phyloP scores from a whole-genome alignment of 768 basidiomycete species.

The Epithele typhae region DNA sequence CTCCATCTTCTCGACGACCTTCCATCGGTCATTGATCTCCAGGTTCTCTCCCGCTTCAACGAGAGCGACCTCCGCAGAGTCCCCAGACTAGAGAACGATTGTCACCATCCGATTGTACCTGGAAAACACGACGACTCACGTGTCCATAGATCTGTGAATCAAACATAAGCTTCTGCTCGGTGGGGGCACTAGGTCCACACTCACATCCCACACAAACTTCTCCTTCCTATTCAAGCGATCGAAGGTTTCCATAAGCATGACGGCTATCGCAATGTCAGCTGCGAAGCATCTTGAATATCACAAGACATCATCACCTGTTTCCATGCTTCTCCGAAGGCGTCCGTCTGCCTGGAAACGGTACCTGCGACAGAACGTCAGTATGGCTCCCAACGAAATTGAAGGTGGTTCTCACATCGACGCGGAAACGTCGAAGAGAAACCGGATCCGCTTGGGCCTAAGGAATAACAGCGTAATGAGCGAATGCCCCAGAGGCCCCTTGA shows the following conservation, averaged over 20 bases:
- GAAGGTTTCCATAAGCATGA: slow-evolving; percentile 73
- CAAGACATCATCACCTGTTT: slow-evolving; percentile 44
- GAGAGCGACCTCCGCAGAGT: slow-evolving; percentile 51
- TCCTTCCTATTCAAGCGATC: slow-evolving; percentile 58
- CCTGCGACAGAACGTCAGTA: slow-evolving; percentile 28
- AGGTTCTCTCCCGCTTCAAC: slow-evolving; percentile 45
- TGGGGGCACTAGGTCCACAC: slow-evolving; percentile 23
- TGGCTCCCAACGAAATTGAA: not conserved
- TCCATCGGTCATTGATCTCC: slow-evolving; percentile 59
- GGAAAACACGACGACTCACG: slow-evolving; percentile 33
- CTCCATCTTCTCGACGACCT: slow-evolving; percentile 64
- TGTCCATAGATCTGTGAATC: slow-evolving; percentile 54
- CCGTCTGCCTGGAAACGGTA: slow-evolving; percentile 75
- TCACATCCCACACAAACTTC: slow-evolving; percentile 75
- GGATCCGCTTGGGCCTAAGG: slow-evolving; percentile 59
- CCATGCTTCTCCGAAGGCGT: slow-evolving; percentile 56
- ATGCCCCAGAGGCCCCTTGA: not conserved
- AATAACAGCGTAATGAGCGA: not conserved
- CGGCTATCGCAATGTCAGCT: slow-evolving; percentile 34
- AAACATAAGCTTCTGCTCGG: not conserved
- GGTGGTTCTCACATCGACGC: slow-evolving; percentile 50
- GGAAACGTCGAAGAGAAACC: slow-evolving; percentile 67
- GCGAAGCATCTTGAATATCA: not conserved
- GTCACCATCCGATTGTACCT: too few relatives aligned
- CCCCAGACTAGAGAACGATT: slow-evolving; percentile 46